phyloP scores from a whole-genome alignment of 2,329 filamentous ascomycete genomes.

The Corinectria fuckeliana region DNA sequence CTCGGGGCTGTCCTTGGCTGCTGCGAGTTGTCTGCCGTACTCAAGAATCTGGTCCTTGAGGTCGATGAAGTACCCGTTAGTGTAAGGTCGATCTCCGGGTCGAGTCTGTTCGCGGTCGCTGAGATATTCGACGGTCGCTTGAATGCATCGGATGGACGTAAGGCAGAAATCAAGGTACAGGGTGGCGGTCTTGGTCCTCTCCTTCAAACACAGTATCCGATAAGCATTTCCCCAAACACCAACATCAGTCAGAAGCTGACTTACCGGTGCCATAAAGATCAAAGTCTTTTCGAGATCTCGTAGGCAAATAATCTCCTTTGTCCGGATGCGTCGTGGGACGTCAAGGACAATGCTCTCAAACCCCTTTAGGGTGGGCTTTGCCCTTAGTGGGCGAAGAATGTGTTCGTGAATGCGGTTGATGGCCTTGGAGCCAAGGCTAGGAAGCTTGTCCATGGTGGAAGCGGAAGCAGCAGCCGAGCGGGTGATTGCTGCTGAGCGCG shows the following conservation, averaged over 20 bases:
- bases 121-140: slow-evolving; percentile 85
- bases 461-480: slow-evolving; percentile 61
- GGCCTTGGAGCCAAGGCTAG: slow-evolving; percentile 71
- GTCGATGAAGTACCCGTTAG: slow-evolving; percentile 95
- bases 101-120: slow-evolving; percentile 86
- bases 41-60: slow-evolving; percentile 91
- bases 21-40: slow-evolving; percentile 85
- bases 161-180: slow-evolving; percentile 88
- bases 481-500: slow-evolving; percentile 56
- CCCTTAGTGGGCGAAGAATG: slow-evolving; percentile 79
- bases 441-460: slow-evolving; percentile 55
- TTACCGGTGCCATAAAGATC: slow-evolving; percentile 91
- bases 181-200: slow-evolving; percentile 73
- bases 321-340: slow-evolving; percentile 78
- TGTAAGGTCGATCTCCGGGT: slow-evolving; percentile 87
- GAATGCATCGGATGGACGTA: slow-evolving; percentile 86
- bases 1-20: slow-evolving; percentile 69
- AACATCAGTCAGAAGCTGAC: slow-evolving; percentile 66
- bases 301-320: slow-evolving; percentile 87
- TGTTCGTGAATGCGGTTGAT: slow-evolving; percentile 80
- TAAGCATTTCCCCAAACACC: slow-evolving; percentile 69
- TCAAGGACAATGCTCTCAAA: slow-evolving; percentile 83
- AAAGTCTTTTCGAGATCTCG: slow-evolving; percentile 94
- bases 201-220: slow-evolving; percentile 76
- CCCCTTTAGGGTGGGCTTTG: slow-evolving; percentile 74